These are phyloP conservation scores for Sanghuangporus baumii DNA, from an alignment of 1,284 basidiomycete species.

Conservation along the genomic window DNA sequence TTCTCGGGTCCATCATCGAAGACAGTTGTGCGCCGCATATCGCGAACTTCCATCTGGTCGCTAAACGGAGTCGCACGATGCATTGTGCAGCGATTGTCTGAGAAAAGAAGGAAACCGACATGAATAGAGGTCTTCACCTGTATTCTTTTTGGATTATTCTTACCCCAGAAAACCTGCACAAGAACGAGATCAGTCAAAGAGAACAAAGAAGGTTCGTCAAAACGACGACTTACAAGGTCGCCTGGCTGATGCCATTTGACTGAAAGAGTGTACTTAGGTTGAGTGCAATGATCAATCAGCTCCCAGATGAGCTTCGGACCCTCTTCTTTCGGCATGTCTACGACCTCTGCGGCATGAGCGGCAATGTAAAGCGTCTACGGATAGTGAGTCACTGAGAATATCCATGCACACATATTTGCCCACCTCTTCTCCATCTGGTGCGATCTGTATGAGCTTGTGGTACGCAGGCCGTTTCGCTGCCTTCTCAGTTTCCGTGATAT, in stretches of 20 bases:
- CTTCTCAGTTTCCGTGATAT: slow-evolving; percentile 21
- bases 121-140: not conserved
- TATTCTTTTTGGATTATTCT: not conserved
- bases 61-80: slow-evolving; percentile 21
- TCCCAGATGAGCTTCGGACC: slow-evolving; percentile 24
- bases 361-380: slow-evolving; percentile 26
- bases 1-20: slow-evolving; percentile 19
- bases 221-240: slow-evolving; percentile 23
- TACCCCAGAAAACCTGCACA: slow-evolving; percentile 18
- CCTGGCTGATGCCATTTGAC: slow-evolving; percentile 26
- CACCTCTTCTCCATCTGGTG: slow-evolving; percentile 22
- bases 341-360: slow-evolving; percentile 23
- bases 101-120: not conserved
- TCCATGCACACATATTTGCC: not conserved
- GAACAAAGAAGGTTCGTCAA: not conserved
- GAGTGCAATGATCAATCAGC: slow-evolving; percentile 24
- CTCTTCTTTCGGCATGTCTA: slow-evolving; percentile 23
- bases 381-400: not conserved
- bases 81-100: slow-evolving; percentile 22
- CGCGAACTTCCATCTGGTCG: slow-evolving; percentile 22
- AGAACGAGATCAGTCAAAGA: not conserved
- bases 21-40: slow-evolving; percentile 23
- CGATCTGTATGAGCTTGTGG: slow-evolving; percentile 26
- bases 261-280: slow-evolving; percentile 23
- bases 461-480: slow-evolving; percentile 21